Base-by-base conservation (phyloP, 495 filamentous ascomycete genomes). In the Parmelia sp. region DNA sequence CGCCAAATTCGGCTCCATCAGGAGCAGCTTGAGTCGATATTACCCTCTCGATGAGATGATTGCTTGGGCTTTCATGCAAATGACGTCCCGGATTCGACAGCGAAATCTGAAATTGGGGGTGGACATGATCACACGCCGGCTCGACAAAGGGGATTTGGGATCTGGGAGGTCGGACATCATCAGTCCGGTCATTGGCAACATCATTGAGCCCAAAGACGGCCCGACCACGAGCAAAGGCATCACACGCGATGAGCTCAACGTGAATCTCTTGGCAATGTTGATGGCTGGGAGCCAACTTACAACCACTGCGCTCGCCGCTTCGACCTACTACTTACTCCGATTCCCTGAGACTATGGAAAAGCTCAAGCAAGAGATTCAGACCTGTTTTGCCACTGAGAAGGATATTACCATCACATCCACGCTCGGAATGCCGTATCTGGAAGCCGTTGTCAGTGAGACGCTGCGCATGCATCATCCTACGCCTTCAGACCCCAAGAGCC, bases 381-480 rank as follows among this genome's bases (percentile, higher is more conserved):
- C 27, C 1, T 36, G 10, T 10, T 67, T 69, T 4, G 65, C 68
- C 33, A 60, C 67, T 2, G 65, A 67, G 56, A 33, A 25, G 3
- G 60, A 67, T 1, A 67, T 64, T 39, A 55, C 25, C 6, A 15
- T 63, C 19, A 3, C n/a, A 5, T 49, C 53, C 0, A 39, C 40
- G 0, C 2, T 17, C 7, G 31, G 53, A 14, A 12, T 69, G 15
- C 73, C 77, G 0, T 88, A 85, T 65, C 65, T 86, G 60, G 73
- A 82, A 31, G 83, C 82, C 1, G 77, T 81, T n/a, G 74, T 86
- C 6, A 77, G 80, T 33, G 86, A 88, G 68, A 72, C 78, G 0
- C 72, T 88, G 37, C 76, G 86, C 0, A 73, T 84, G 51, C 82
- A 84, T 66, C 83, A 84, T 7, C 82, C 84, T 7, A 76, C 80